phyloP scores from a whole-genome alignment of 371 early-diverging fungal species.

The Mortierella sp. region DNA sequence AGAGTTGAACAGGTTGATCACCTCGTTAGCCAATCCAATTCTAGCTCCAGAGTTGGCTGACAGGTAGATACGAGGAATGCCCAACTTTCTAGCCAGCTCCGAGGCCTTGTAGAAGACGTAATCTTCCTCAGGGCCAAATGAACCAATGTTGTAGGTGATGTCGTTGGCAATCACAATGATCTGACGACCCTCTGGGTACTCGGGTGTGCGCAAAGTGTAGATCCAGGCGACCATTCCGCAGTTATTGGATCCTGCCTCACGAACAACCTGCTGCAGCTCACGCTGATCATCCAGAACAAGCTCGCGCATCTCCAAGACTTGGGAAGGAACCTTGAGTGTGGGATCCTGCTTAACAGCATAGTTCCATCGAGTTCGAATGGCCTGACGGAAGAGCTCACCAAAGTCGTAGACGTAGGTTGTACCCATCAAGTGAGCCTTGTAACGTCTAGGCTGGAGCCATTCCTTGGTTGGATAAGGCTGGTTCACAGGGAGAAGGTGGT shows the following conservation, averaged over 20 bases:
- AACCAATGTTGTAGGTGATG: slow-evolving; percentile 96
- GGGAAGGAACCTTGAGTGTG: slow-evolving; percentile 70
- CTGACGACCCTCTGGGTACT: slow-evolving; percentile 90
- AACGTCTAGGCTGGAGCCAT: slow-evolving; percentile 96
- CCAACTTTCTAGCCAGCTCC: slow-evolving; percentile 84
- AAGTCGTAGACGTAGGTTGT: slow-evolving; percentile 99
- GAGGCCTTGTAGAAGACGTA: slow-evolving; percentile 93
- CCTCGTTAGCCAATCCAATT: slow-evolving; percentile 96
- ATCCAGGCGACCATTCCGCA: slow-evolving; percentile 98
- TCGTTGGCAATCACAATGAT: slow-evolving; percentile 98
- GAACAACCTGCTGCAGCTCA: slow-evolving; percentile 79
- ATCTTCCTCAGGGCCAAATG: slow-evolving; percentile 97
- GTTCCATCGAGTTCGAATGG: slow-evolving; percentile 81
- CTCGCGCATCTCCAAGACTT: slow-evolving; percentile 84
- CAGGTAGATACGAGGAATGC: slow-evolving; percentile 95
- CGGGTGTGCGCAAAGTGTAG: slow-evolving; percentile 91
- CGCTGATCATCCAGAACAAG: slow-evolving; percentile 88
- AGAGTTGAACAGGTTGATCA: slow-evolving; percentile 85
- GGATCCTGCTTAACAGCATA: slow-evolving; percentile 69
- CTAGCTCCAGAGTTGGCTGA: slow-evolving; percentile 99
- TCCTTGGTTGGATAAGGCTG: slow-evolving; percentile 94
- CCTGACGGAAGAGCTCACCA: slow-evolving; percentile 93
- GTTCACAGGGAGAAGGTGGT: slow-evolving; percentile 86
- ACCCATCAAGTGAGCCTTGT: slow-evolving; percentile 97
- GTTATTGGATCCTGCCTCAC: slow-evolving; percentile 91